phyloP scores from a whole-genome alignment of 768 basidiomycete genomes.

The Mycena vitilis region DNA sequence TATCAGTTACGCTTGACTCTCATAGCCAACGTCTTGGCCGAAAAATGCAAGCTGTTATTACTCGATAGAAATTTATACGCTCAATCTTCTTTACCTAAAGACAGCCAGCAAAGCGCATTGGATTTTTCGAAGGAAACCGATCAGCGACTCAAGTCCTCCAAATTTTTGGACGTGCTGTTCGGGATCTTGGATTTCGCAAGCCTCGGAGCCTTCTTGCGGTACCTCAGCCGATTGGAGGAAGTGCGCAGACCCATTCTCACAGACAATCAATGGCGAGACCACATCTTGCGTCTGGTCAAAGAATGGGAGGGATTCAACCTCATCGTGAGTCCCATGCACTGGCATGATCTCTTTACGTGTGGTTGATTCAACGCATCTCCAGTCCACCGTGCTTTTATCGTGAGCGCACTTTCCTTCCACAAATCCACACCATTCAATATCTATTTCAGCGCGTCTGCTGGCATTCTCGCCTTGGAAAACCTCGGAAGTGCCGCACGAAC shows the following conservation, averaged over 20 bases:
- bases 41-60: no score
- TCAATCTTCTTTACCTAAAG: no score
- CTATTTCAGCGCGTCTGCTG: constrained; percentile 22
- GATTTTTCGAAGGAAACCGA: not conserved
- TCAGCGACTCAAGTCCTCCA: not conserved
- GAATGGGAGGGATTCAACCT: constrained; percentile 29
- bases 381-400: constrained; percentile 23
- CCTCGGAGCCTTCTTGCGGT: constrained; percentile 23
- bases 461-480: constrained; percentile 21
- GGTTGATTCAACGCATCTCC: not conserved
- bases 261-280: constrained; percentile 23
- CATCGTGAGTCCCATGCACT: constrained; percentile 5
- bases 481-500: constrained; percentile 18
- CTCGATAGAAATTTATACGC: no score
- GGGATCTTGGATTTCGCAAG: constrained; percentile 19
- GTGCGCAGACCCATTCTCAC: constrained; percentile 18
- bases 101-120: no score
- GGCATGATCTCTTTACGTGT: no score
- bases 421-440: not conserved
- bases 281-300: constrained; percentile 20
- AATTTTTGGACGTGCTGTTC: constrained; percentile 7
- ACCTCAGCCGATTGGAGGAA: constrained; percentile 21
- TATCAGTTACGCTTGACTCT: no score
- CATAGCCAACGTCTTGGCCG: no score
- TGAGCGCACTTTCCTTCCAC: not conserved